Evolutionary conservation across 2,329 filamentous ascomycete genomes (phyloP).

Genomic region (Phialophora tarda): DNA sequence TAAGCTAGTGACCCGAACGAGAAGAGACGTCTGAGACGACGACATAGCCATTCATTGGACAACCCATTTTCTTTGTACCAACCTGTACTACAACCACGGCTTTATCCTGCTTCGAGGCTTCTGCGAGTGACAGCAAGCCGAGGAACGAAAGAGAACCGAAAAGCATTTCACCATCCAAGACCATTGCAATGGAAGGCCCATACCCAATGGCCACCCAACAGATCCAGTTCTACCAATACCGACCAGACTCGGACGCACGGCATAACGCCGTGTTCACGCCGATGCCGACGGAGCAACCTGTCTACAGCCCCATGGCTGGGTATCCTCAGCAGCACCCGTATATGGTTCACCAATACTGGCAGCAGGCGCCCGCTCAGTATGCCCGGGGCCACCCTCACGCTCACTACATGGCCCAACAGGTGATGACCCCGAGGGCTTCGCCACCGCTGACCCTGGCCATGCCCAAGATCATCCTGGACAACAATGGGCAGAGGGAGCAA

Average conservation of each 20-base stretch:
- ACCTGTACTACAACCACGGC: constrained; percentile 30
- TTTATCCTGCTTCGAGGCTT: constrained; percentile 8
- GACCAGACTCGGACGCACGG: constrained; percentile 74
- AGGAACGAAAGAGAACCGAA: constrained; percentile 15
- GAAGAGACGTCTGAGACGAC: constrained; percentile 24
- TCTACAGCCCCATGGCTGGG: constrained; percentile 49
- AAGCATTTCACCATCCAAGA: constrained; percentile 6
- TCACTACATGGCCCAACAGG: constrained; percentile 47
- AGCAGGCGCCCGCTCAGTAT: constrained; percentile 48
- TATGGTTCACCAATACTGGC: constrained; percentile 48
- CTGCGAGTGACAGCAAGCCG: constrained; percentile 19
- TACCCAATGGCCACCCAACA: constrained; percentile 39
- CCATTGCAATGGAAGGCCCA: constrained; percentile 33
- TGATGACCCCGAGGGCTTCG: constrained; percentile 75
- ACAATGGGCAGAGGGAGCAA: constrained; percentile 38
- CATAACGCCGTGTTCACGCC: constrained; percentile 76
- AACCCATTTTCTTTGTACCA: constrained; percentile 31
- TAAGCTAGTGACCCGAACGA: constrained; percentile 19
- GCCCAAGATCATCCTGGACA: constrained; percentile 45
- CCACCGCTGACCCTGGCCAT: constrained; percentile 71
- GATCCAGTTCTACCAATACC: constrained; percentile 85
- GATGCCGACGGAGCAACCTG: constrained; percentile 61
- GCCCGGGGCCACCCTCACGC: constrained; percentile 56
- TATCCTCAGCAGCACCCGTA: constrained; percentile 44
- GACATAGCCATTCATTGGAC: constrained; percentile 35